These are phyloP conservation scores for Nakazawaea holstii DNA, from an alignment of 805 yeast genomes.

Conservation along the genomic window DNA sequence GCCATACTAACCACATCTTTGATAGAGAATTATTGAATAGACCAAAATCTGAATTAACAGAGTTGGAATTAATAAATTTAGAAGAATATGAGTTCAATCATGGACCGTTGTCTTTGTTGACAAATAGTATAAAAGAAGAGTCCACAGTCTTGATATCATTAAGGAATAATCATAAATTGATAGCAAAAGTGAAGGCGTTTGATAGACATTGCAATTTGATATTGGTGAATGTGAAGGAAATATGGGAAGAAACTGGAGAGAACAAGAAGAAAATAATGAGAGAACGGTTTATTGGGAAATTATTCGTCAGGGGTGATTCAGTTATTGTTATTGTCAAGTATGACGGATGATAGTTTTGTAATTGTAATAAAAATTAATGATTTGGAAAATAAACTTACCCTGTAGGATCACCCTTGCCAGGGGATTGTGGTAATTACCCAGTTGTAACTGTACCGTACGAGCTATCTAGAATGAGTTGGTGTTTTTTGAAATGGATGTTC, in stretches of 20 bases:
- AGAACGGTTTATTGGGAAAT: constrained; percentile 80
- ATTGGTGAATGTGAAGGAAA: constrained; percentile 85
- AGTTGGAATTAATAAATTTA: constrained; percentile 68
- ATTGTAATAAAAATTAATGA: neutral
- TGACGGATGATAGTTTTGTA: constrained; percentile 10
- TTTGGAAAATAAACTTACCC: neutral
- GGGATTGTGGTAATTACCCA: too few relatives aligned
- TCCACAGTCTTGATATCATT: constrained; percentile 82
- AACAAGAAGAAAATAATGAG: constrained; percentile 46
- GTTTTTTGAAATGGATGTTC: too few relatives aligned
- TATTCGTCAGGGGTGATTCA: constrained; percentile 94
- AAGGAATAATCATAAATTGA: constrained; percentile 87
- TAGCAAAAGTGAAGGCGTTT: constrained; percentile 88
- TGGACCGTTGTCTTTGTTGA: constrained; percentile 90
- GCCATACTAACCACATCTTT: neutral
- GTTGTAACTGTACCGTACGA: too few relatives aligned
- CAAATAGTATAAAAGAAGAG: constrained; percentile 69
- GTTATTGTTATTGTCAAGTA: constrained; percentile 73
- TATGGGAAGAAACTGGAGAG: constrained; percentile 55
- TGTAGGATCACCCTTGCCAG: too few relatives aligned
- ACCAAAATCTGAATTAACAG: constrained; percentile 76
- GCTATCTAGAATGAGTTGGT: too few relatives aligned
- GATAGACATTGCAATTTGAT: constrained; percentile 96
- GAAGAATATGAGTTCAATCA: constrained; percentile 87
- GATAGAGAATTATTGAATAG: constrained; percentile 61